Evolutionary conservation across 495 filamentous ascomycete species (phyloP).

Genomic region (Corynascus novoguineensis): DNA sequence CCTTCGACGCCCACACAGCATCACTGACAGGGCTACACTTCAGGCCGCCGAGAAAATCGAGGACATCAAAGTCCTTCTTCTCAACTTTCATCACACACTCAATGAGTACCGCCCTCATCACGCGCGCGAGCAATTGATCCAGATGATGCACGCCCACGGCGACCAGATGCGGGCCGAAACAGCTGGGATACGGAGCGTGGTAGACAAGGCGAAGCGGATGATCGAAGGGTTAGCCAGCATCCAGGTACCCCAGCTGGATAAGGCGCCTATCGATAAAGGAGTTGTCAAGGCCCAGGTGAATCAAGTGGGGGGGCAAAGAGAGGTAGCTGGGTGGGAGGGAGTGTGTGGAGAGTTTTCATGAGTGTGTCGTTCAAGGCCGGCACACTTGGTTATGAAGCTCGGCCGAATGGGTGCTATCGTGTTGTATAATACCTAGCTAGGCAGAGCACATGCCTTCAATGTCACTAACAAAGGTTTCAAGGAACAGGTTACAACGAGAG

Average conservation of each 20-base stretch:
- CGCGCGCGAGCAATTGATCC: constrained; percentile 80
- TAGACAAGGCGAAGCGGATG: constrained; percentile 63
- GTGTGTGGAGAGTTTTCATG: background rate
- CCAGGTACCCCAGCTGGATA: constrained; percentile 24
- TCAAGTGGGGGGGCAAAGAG: background rate
- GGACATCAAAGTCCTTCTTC: constrained; percentile 70
- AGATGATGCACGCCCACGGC: constrained; percentile 87
- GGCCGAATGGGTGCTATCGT: background rate
- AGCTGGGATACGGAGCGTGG: constrained; percentile 63
- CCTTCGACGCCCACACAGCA: constrained; percentile 9
- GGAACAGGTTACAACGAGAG: too few species aligned
- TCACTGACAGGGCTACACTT: background rate
- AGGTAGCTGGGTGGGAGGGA: constrained; percentile 13
- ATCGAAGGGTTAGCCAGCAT: constrained; percentile 58
- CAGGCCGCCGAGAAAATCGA: constrained; percentile 59
- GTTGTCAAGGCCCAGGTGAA: background rate
- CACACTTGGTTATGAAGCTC: background rate
- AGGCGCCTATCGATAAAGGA: constrained; percentile 3
- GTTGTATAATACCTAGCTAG: too few species aligned
- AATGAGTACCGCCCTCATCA: constrained; percentile 97
- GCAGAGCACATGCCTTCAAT: too few species aligned
- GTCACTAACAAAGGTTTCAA: too few species aligned
- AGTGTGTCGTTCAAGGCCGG: background rate
- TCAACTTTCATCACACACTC: constrained; percentile 84
- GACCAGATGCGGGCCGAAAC: constrained; percentile 71